Percentiles rank a stretch among this genome's conserved stretches.
Conservation (phyloP, 768 basidiomycete species). For the Agrocybe pediades region DNA sequence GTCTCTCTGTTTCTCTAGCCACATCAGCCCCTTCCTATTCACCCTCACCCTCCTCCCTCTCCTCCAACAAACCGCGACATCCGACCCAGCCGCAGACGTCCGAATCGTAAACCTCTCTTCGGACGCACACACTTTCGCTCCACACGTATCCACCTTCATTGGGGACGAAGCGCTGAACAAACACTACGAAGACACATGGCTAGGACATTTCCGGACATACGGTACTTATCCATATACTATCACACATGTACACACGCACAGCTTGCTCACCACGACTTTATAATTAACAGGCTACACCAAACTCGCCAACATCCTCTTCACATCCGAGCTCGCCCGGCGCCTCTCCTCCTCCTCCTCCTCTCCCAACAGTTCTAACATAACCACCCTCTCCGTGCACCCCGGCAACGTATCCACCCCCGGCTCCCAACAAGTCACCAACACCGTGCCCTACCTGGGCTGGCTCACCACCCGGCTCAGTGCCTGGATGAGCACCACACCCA, state of each 20-base stretch:
- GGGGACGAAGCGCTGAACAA: constrained; percentile 4
- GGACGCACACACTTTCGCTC: background rate
- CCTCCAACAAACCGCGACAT: background rate
- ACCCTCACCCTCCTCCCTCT: background rate
- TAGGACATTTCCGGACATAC: constrained; percentile 1
- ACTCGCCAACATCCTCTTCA: constrained; percentile 6
- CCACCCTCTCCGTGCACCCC: constrained; percentile 4
- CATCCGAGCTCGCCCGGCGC: background rate
- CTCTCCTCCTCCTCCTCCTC: background rate
- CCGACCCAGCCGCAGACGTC: background rate
- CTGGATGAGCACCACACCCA: background rate
- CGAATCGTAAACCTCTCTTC: background rate
- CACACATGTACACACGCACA: no score
- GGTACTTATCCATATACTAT: background rate
- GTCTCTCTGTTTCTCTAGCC: no score
- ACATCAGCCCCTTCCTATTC: background rate
- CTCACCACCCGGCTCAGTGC: background rate
- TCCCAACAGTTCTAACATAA: background rate
- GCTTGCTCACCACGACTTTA: background rate
- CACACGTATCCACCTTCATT: background rate
- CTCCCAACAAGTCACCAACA: background rate
- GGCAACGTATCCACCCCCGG: constrained; percentile 1
- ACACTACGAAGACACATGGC: background rate
- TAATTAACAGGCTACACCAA: background rate
- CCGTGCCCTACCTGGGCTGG: background rate